Evolutionary conservation across 371 early-diverging fungal species (phyloP).

Genomic region (Mucor circinelloides): DNA sequence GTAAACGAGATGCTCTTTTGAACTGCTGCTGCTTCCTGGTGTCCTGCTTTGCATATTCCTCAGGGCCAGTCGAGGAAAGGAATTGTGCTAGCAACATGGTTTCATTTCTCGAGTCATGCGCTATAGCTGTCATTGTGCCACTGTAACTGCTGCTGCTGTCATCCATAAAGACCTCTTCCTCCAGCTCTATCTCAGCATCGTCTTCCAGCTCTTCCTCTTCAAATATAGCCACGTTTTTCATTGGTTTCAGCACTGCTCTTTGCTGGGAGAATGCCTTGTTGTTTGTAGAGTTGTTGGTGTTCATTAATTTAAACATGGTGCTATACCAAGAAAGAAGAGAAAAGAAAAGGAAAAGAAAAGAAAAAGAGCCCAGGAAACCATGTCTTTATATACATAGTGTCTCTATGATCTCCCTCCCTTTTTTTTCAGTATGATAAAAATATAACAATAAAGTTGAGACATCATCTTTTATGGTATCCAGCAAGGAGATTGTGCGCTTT

Average conservation of each 20-base stretch:
- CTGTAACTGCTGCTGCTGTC: conserved; percentile 2
- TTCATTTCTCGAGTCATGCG: conserved; percentile 16
- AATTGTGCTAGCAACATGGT: conserved; percentile 41
- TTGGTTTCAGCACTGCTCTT: conserved; percentile 15
- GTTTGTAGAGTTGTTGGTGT: neutral
- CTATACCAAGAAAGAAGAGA: neutral
- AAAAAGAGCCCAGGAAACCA: neutral
- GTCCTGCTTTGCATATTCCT: conserved; percentile 28
- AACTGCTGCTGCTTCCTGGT: conserved; percentile 18
- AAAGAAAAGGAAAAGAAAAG: neutral
- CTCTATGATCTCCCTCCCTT: neutral
- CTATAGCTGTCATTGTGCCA: neutral
- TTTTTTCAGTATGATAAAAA: neutral
- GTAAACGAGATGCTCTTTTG: conserved; percentile 34
- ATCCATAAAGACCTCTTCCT: neutral
- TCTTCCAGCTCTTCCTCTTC: conserved; percentile 14
- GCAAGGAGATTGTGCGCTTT: neutral
- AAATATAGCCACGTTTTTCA: neutral
- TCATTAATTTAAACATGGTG: conserved; percentile 13
- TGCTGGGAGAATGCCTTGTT: conserved; percentile 12
- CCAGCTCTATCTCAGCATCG: neutral
- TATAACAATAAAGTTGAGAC: neutral
- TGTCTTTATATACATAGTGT: neutral
- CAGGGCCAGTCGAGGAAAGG: conserved; percentile 40
- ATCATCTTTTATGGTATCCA: neutral